Base-by-base conservation (phyloP, 2,329 filamentous ascomycete species). In the Epichloe sibirici region DNA sequence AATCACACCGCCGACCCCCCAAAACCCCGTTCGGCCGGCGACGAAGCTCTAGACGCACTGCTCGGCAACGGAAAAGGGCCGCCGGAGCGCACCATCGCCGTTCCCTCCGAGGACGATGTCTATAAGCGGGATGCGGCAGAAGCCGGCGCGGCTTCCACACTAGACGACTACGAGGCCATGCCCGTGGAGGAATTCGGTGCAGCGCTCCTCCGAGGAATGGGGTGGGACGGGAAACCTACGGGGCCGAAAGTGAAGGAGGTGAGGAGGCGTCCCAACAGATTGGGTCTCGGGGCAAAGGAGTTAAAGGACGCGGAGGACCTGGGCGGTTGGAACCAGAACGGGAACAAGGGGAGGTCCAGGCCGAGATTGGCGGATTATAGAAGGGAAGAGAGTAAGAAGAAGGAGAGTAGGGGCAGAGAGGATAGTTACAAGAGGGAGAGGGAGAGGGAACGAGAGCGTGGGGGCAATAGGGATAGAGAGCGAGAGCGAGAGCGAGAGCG, bases 171-270 rank as follows among this genome's bases (percentile, higher is more conserved):
- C 69, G 85, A 86, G 54, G 83, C 85, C 12, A 85, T 95, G 56
- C 91, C 93, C 0, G 89, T 97, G 15, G 91, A 96, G 59, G 90
- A 96, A 61, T 98, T 97, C 58, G 93, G 93, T 7, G 86, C 90
- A 17, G 90, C 90, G 0, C 75, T 97, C 57, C 76, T 98, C 38
- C 82, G 90, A 35, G 90, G 90, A 9, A 96, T 97, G 87, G 93
- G 93, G 8, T 96, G 91, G 90, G 90, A 96, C 73, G 85, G 70
- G 67, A 78, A 82, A 51, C 72, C 76, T 56, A 70, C 74, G 46
- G 76, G 74, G 2, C 67, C 73, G 3, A 74, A 69, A 45, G 66
- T 71, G 5, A 86, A 86, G 58, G 74, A 82, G 38, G 83, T 81
- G 56, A 84, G 86, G 63, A 77, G 83, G 49, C 80, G 90, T 48